Evolutionary conservation across 2,329 filamentous ascomycete species (phyloP), one percentile per base, ranked within the genome.

Genomic region (Cladosporium austrohemisphaericum): DNA sequence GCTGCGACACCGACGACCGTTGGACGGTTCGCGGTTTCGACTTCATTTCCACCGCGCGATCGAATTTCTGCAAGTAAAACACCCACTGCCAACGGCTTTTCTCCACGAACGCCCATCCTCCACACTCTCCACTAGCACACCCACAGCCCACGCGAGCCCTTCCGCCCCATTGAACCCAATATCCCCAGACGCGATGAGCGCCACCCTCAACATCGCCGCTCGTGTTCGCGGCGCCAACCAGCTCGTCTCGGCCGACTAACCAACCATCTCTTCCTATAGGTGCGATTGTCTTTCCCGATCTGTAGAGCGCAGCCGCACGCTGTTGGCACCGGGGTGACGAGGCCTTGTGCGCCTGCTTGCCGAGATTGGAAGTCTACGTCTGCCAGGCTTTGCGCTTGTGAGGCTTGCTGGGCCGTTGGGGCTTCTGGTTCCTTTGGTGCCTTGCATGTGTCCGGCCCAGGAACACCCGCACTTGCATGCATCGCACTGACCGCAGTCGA

Each of bases 361-460:
- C 43, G 23, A 46, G 43, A 46, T 25, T 46, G 43, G 33, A 13
- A 28, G 10, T 26, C 20, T 13, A 16, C 18, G 9, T 45, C 20
- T 45, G 31, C 31, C 41, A 45, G 41, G 16, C 20, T 26, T 45
- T 36, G 29, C 41, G 41, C 31, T 25, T 35, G n/a, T n/a, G n/a
- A n/a, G n/a, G n/a, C n/a, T n/a, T n/a, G n/a, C n/a, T n/a, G n/a
- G 31, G 13, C 44, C 33, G 33, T 31, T 47, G 44, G 18, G 23
- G 16, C 4, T 4, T 20, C 22, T 19, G 33, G n/a, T 35, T 6
- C 7, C 10, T 29, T 31, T 28, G 14, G 44, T 47, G 28, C 44
- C 44, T 47, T 47, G 44, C 44, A 47, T 47, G 22, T n/a, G 20
- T 5, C n/a, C 44, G 44, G 41, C 43, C 22, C 44, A 47, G 44